Evolutionary conservation across 1,284 basidiomycete genomes (phyloP).

Genomic region (Mycocalia duriaeana): DNA sequence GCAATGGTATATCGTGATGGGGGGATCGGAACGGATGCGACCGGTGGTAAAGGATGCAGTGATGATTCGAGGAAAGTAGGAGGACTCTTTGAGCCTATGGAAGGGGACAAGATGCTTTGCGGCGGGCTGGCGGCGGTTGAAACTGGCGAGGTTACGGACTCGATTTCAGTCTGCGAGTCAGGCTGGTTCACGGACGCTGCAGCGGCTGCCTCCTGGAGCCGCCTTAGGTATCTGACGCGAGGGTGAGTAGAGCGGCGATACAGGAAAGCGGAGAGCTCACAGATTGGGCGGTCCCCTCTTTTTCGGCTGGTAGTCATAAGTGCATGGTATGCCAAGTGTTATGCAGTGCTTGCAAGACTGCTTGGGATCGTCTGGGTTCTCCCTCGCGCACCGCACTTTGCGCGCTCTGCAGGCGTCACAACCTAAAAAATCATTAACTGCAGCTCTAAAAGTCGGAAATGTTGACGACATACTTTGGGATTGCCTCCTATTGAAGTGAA

Average conservation of each 20-base stretch:
- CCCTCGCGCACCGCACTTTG: slow-evolving; percentile 76
- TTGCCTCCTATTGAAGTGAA: slow-evolving; percentile 55
- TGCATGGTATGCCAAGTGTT: slow-evolving; percentile 77
- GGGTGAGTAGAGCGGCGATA: not conserved
- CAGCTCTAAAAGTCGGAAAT: slow-evolving; percentile 12
- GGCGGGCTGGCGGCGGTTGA: slow-evolving; percentile 49
- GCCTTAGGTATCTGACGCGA: slow-evolving; percentile 59
- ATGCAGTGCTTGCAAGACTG: slow-evolving; percentile 80
- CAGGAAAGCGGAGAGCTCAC: slow-evolving; percentile 39
- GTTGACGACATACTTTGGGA: slow-evolving; percentile 55
- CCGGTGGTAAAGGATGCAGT: slow-evolving; percentile 36
- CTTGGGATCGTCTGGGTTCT: slow-evolving; percentile 70
- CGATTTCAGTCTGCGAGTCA: slow-evolving; percentile 27
- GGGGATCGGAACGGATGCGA: slow-evolving; percentile 42
- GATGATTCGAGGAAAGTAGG: slow-evolving; percentile 50
- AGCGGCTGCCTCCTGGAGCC: slow-evolving; percentile 72
- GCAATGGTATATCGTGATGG: slow-evolving; percentile 69
- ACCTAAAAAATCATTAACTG: slow-evolving; percentile 38
- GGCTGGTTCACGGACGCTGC: slow-evolving; percentile 47
- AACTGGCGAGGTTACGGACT: slow-evolving; percentile 42
- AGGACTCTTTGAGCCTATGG: slow-evolving; percentile 37
- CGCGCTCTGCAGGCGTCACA: slow-evolving; percentile 81
- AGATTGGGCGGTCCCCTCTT: slow-evolving; percentile 87
- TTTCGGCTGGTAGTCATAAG: slow-evolving; percentile 88
- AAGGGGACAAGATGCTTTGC: slow-evolving; percentile 42